A percentile compares a stretch with the other conserved stretches of the same genome.
Conservation (phyloP, 495 filamentous ascomycete genomes). For the Ascodesmis nigricans region DNA sequence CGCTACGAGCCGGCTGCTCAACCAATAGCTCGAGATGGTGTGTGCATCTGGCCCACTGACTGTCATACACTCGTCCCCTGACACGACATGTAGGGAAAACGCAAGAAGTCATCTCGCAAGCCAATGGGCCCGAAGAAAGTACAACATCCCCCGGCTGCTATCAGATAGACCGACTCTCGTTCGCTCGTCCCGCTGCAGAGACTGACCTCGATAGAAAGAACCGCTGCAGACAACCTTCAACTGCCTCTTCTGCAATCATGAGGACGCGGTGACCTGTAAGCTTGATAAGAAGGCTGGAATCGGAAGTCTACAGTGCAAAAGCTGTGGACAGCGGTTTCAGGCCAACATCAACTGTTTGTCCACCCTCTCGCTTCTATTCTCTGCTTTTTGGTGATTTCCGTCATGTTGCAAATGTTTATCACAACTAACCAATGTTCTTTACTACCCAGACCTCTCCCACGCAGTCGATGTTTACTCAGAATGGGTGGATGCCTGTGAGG, state of each 20-base stretch:
- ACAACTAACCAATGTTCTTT: background rate
- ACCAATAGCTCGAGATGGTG: too few relatives aligned
- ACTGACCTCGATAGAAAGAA: conserved; percentile 39
- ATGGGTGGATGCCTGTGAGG: conserved; percentile 94
- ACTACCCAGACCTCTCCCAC: conserved; percentile 49
- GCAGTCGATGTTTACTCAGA: conserved; percentile 91
- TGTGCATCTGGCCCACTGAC: too few relatives aligned
- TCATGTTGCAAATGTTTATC: background rate
- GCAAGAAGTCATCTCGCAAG: conserved; percentile 78
- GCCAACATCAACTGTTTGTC: conserved; percentile 64
- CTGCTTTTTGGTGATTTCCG: too few relatives aligned
- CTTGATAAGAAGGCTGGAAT: conserved; percentile 78
- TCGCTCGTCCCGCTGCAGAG: conserved; percentile 2
- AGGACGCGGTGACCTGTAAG: conserved; percentile 68
- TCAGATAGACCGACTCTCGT: conserved; percentile 3
- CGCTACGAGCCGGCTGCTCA: too few relatives aligned
- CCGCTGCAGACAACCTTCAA: conserved; percentile 71
- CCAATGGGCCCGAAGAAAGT: conserved; percentile 73
- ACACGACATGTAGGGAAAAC: conserved; percentile 47
- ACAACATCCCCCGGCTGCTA: conserved; percentile 1
- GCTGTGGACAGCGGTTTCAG: conserved; percentile 84
- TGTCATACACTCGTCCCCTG: too few relatives aligned
- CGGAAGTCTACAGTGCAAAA: conserved; percentile 66
- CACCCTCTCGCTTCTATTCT: background rate
- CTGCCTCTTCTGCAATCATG: conserved; percentile 98